Evolutionary conservation across 2,329 filamentous ascomycete species (phyloP), one percentile per base, ranked within the genome.

Genomic region (Lomentospora prolificans): DNA sequence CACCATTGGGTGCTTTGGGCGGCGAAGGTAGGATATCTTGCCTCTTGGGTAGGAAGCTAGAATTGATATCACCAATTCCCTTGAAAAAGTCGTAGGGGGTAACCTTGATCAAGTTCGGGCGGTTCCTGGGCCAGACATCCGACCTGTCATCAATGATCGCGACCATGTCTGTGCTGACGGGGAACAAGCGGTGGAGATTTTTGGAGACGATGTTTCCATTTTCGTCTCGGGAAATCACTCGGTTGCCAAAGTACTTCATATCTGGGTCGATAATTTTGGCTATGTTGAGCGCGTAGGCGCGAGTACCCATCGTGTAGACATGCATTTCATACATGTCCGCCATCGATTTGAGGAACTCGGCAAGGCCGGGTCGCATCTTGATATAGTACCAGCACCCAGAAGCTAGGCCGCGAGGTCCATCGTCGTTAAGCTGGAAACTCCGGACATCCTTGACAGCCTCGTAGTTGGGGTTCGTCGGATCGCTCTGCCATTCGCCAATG

Each of bases 231-330:
- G 92, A 97, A 65, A 99, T 87, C 64, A 99, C 91, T 56, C 94
- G 84, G 69, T 96, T 91, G 39, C 89, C 92, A 68, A 99, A 99
- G 8, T 96, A 82, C 66, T 86, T 91, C 60, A 86, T 82, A 31
- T 92, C 84, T 0, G 92, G 92, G 65, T 99, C 94, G 59, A 99
- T 88, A 60, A 99, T 92, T 62, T 87, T 86, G 36, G 90, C 90
- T 63, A 99, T 95, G 59, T 89, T 87, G 62, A 91, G 79, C 8
- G 94, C 94, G 67, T 99, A 99, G n/a, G 92, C 89, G 60, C 94
- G 83, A 22, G 94, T 99, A 57, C 92, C 94, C 94, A 99, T 99
- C 46, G 94, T 99, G 74, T 99, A 99, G 60, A 99, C 92, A 68
- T 99, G 94, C 65, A 97, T 77, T 72, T 99, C 94, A 72, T 94